Base-by-base conservation (phyloP, 176 grass and related monocot genomes). In the Oryza officinalis region DNA sequence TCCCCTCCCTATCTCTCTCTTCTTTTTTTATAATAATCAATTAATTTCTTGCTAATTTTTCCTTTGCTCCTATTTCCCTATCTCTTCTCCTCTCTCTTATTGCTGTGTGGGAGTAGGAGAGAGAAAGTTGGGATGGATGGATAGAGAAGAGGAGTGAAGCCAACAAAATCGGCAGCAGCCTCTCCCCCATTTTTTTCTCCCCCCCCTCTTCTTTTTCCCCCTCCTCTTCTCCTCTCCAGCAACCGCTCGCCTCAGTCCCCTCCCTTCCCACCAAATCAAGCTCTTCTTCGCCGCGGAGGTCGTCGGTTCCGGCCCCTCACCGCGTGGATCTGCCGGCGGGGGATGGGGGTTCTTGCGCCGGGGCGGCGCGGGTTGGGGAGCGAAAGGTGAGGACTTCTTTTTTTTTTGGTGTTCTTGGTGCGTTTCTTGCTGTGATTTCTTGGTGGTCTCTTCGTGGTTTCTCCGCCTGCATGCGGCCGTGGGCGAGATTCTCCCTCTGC, bases 21-120 rank as follows among this genome's bases (percentile, higher is more conserved):
- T n/a, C 18, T n/a, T 60, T 23, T 23, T 2, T n/a, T 60, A 9
- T 38, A 8, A 38, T 38, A 14, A 60, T 60, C 5, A 54, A 54
- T 23, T 23, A 54, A 54, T 60, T 23, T 60, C 54, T 60, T 60
- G 17, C 14, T 52, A 52, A 52, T 57, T 25, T 33, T 89, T 77
- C 81, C 80, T 71, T 76, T 85, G 38, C 79, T 75, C 75, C 75
- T 71, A 45, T 86, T 47, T 71, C 32, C 75, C 75, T 71, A 45
- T 86, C 60, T 71, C 32, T 37, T 37, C 35, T 37, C 45, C 49
- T 28, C 46, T 28, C 46, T 71, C 50, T 25, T 67, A 61, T 80
- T 76, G 60, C 75, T 80, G 59, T 28, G 70, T 32, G 74, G 60
- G 64, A 52, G 68, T 8, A 79, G 68, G 75, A 78, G 74, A 80